Base-by-base conservation (phyloP, 208 protist species). In the Crithidia mellificae region DNA sequence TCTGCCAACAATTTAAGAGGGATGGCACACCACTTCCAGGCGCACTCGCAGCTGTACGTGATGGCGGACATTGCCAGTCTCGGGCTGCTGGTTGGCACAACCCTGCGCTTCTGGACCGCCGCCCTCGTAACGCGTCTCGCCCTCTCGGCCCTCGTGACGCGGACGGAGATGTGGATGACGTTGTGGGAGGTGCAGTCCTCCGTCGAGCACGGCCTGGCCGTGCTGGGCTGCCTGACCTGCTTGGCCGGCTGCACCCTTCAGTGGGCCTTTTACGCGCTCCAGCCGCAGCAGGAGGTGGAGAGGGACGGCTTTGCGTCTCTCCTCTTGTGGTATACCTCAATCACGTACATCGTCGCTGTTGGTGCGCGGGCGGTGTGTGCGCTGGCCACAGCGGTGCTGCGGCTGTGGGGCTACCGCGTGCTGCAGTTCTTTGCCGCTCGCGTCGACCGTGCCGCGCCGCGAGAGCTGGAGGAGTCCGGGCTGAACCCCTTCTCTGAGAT, bases 251-350 rank as follows among this genome's bases (percentile, higher is more conserved):
- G 72, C 41, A 50, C 68, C 2, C 71, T 94, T 11, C 79, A 85
- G 74, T 94, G 89, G 89, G 62, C 80, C 11, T 94, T 84, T 68
- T 87, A 84, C 39, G 91, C 85, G 0, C 63, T 81, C 38, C 65
- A 70, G 49, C 63, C 70, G n/a, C 5, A 8, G 2, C 27, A 52
- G 39, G 70, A 76, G 34, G 30, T 38, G 22, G 52, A 53, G 12
- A n/a, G 30, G 25, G 63, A 55, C n/a, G 63, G 63, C 29, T 53
- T 52, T 20, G 56, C 38, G 19, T 76, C 70, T n/a, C 34, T 70
- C 25, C 52, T 78, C 22, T 50, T 88, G 68, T 82, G 81, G 76
- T 87, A 89, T 71, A 63, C 58, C 3, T 72, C 76, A 22, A 83
- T 73, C 20, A 73, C 87, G 17, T 74, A 74, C 74, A 66, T 75